Evolutionary conservation across 768 basidiomycete species (phyloP), one percentile per base, ranked within the genome.

Genomic region (Tylopilus subfusipes): DNA sequence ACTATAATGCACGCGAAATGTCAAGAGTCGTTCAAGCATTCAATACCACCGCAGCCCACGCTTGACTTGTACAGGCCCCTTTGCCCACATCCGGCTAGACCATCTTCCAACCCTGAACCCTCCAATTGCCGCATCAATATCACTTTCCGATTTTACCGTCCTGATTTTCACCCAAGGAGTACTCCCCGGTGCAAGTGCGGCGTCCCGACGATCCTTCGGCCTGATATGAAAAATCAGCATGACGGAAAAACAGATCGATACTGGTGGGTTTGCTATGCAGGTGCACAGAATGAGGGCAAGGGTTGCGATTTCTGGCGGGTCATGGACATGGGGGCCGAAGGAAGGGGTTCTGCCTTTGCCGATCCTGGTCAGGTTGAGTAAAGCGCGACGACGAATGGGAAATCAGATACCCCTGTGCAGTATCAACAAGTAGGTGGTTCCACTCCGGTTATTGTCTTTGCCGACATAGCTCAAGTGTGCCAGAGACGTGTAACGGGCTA

Each of bases 1-100:
- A 78, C 78, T n/a, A 90, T 93, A 53, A 93, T 93, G 90, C 91
- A 93, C 60, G 88, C 90, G 2, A 82, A 84, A 16, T 86, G 85
- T 54, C 90, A 93, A 74, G 90, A 93, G 64, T 76, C 74, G 38
- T 93, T 87, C 72, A 93, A 93, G 62, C 89, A 92, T 59, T 78
- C 83, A 5, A 78, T 92, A 18, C 90, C 87, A 19, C 85, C 90
- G 1, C 88, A 90, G 56, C 67, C 75, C 12, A 73, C 80, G 2
- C 78, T 93, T 38, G 90, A 93, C 63, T 61, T 86, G n/a, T 91
- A 82, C 65, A 80, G 78, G 30, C 89, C 90, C 5, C 64, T 78
- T 2, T 77, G 70, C 57, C 80, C 84, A 31, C 69, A 71, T 50
- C 63, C 63, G 13, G 60, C 55, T 29, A 54, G 34, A 38, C 56